Evolutionary conservation across 1,139 yeast genomes (phyloP), one percentile per base, ranked within the genome.

Genomic region (Taiozyma sp.): DNA sequence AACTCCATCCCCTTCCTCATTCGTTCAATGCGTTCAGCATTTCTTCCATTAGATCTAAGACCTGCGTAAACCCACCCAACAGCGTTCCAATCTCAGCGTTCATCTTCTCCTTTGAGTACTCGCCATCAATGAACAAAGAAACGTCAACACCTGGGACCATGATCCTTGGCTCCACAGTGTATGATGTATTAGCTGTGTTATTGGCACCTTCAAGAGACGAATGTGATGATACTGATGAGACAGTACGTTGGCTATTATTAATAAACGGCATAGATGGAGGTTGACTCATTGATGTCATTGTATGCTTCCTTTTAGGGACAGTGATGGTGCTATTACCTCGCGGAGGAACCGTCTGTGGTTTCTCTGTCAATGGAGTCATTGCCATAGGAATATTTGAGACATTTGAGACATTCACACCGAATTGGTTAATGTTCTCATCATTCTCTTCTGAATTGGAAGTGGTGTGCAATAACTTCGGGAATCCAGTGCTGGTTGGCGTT

Each of bases 291-390:
- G 48, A 50, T 5, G 56, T 23, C 23, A 45, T 50, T 32, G 61
- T 58, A 44, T 52, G 24, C 43, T 55, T 56, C 44, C 60, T 49
- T 42, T 57, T 40, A 43, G 32, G 46, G 39, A n/a, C 48, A 51
- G 47, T 36, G 55, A 54, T 16, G 48, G 45, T 7, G 9, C 23
- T 13, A 19, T 24, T 24, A 40, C 29, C 29, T 24, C 24, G 43
- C 13, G 46, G 38, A 8, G 44, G 32, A 8, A 47, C 10, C 23
- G 24, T 44, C 16, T 24, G 50, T 19, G 68, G 80, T 58, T 76
- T 82, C 60, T 86, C 95, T 1, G 87, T 76, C 2, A 86, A 82
- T 0, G 93, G 95, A 0, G 95, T 86, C 95, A 86, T 86, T 0
- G 88, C 78, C 60, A 84, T 70, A 14, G 86, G 81, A 24, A 76